These are phyloP conservation scores for Nicotiana knightiana DNA, from an alignment of 257 asterid genomes.

Conservation along the genomic window DNA sequence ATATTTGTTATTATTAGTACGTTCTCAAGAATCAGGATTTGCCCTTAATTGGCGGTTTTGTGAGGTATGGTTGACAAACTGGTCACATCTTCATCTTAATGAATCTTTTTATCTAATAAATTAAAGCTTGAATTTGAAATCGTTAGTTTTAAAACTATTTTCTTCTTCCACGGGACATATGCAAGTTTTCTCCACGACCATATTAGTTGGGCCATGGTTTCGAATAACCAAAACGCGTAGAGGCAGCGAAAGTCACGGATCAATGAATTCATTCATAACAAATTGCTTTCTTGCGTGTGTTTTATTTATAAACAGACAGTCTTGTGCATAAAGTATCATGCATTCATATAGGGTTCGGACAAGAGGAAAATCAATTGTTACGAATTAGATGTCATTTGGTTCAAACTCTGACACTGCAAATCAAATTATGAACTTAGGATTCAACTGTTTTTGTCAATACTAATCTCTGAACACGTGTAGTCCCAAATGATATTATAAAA, in stretches of 20 bases:
- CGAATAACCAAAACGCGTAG: background rate
- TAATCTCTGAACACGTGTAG: too few species aligned
- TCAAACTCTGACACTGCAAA: too few species aligned
- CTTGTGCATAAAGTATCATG: too few species aligned
- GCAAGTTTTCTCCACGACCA: background rate
- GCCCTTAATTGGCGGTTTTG: too few species aligned
- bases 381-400: too few species aligned
- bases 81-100: background rate
- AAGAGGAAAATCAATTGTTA: too few species aligned
- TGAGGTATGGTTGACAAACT: too few species aligned
- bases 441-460: too few species aligned
- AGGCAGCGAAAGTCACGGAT: background rate
- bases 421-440: too few species aligned
- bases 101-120: background rate
- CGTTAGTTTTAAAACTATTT: background rate
- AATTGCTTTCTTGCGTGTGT: background rate
- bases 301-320: background rate
- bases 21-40: background rate
- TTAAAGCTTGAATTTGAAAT: background rate
- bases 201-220: background rate
- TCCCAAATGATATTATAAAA: too few species aligned
- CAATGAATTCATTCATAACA: background rate
- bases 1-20: background rate
- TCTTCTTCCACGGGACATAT: background rate
- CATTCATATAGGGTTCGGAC: too few species aligned